Base-by-base conservation (phyloP, 345 rosid species). In the Barbarea vulgaris region DNA sequence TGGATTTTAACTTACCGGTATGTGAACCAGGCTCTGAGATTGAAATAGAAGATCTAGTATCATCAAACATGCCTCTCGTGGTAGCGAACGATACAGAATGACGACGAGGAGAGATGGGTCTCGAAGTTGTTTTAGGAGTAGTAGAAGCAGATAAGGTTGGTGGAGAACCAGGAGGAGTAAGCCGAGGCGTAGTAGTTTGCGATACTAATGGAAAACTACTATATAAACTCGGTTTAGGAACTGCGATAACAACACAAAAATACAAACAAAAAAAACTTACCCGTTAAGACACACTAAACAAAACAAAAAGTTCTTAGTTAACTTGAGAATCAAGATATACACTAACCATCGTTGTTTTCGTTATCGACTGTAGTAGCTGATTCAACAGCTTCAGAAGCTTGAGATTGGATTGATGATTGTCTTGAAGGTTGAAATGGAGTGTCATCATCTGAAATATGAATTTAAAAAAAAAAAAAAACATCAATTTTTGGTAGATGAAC, bases 161-260 rank as follows among this genome's bases (percentile, higher is more conserved):
- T 66, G 97, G 98, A n/a, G 96, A 84, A 57, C 84, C 88, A 24
- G 91, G 96, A 62, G 98, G 98, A 68, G 98, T 91, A 72, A 91
- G 64, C 82, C 80, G 77, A 14, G 97, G 96, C 6, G 97, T 88
- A 81, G 75, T 80, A 66, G 84, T 86, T 74, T 91, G 93, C 7
- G 96, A 91, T 68, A 84, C 73, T 63, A 87, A 67, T 51, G 88
- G 81, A 14, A 81, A 31, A 18, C 87, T 72, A 1, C 59, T 83
- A 9, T 87, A 69, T 55, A 83, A 63, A 41, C 76, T 84, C 42
- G 85, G 79, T 73, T 84, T 85, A 41, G 83, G 67, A 57, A 69
- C 93, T 88, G 77, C 74, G 10, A 82, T 27, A 22, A 22, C 1
- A 21, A 22, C 1, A 72, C n/a, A 12, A 41, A 1, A n/a, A n/a